These are phyloP conservation scores for Ensete glaucum DNA, from an alignment of 176 grass and related monocot species.

Conservation along the genomic window DNA sequence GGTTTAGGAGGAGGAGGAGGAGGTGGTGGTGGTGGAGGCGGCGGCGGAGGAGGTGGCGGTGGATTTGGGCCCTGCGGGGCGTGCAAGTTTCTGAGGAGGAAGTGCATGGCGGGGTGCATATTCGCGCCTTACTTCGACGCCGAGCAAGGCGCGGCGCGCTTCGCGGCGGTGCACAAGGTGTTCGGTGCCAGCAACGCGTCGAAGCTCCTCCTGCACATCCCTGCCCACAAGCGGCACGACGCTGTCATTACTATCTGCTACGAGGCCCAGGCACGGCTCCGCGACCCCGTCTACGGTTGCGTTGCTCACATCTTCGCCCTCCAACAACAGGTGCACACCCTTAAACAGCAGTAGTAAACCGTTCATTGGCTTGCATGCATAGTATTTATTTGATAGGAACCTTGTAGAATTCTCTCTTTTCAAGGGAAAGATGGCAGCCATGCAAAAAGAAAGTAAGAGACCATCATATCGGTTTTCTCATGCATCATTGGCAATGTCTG, in stretches of 20 bases:
- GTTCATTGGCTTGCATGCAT: too few species aligned
- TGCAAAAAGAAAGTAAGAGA: too few species aligned
- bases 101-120: constrained; percentile 94
- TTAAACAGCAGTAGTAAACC: too few species aligned
- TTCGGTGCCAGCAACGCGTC: constrained; percentile 97
- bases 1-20: too few species aligned
- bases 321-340: constrained; percentile 67
- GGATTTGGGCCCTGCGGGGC: constrained; percentile 41
- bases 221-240: constrained; percentile 76
- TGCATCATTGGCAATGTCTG: too few species aligned
- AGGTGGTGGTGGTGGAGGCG: background rate
- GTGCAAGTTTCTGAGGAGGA: constrained; percentile 90
- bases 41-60: background rate
- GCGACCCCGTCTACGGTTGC: constrained; percentile 92
- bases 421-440: too few species aligned
- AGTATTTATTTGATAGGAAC: too few species aligned
- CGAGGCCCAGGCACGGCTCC: constrained; percentile 81
- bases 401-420: too few species aligned
- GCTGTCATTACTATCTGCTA: constrained; percentile 97
- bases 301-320: constrained; percentile 98
- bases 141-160: constrained; percentile 93
- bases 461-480: too few species aligned
- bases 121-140: constrained; percentile 97
- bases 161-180: constrained; percentile 97
- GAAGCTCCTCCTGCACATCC: constrained; percentile 92